phyloP scores from a whole-genome alignment of 192 early-diverging fungal genomes.

The Phycomyces blakesleeanus region DNA sequence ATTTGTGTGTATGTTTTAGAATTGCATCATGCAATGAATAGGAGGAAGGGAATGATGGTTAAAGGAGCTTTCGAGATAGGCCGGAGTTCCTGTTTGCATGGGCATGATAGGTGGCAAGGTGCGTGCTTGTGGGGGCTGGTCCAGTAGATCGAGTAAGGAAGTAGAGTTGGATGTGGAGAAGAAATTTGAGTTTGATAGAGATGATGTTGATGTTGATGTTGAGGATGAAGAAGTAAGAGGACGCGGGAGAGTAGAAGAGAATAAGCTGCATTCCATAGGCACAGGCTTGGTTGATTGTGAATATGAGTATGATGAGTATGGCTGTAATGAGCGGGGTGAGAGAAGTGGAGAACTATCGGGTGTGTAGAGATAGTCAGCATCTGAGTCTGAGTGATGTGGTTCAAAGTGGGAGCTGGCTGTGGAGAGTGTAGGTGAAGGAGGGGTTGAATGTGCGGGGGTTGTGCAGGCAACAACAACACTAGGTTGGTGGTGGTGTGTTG shows the following conservation, averaged over 20 bases:
- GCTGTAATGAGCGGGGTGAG: conserved; percentile 17
- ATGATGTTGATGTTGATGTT: neutral
- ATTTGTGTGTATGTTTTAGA: conserved; percentile 14
- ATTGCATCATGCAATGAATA: conserved; percentile 18
- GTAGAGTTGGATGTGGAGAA: conserved; percentile 1
- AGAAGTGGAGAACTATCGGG: conserved; percentile 46
- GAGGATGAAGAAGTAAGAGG: conserved; percentile 3
- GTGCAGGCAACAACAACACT: too few relatives aligned
- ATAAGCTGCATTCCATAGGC: conserved; percentile 28
- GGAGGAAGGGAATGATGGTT: conserved; percentile 12
- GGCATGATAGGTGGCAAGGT: conserved; percentile 31
- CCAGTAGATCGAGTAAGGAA: conserved; percentile 29
- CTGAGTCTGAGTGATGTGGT: conserved; percentile 21
- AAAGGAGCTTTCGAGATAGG: neutral
- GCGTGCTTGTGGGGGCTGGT: conserved; percentile 33
- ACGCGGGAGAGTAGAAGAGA: conserved; percentile 5
- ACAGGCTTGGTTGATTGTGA: conserved; percentile 11
- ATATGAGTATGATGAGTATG: too few relatives aligned
- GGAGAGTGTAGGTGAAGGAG: conserved; percentile 32
- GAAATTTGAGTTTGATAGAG: too few relatives aligned
- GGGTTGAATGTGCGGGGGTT: conserved; percentile 35
- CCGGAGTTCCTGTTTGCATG: neutral
- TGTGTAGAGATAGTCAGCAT: conserved; percentile 38
- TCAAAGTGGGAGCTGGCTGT: conserved; percentile 34
- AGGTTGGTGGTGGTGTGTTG: too few relatives aligned